These are phyloP conservation scores for Dryas drummondii DNA, from an alignment of 306 rosid genomes.

Conservation along the genomic window DNA sequence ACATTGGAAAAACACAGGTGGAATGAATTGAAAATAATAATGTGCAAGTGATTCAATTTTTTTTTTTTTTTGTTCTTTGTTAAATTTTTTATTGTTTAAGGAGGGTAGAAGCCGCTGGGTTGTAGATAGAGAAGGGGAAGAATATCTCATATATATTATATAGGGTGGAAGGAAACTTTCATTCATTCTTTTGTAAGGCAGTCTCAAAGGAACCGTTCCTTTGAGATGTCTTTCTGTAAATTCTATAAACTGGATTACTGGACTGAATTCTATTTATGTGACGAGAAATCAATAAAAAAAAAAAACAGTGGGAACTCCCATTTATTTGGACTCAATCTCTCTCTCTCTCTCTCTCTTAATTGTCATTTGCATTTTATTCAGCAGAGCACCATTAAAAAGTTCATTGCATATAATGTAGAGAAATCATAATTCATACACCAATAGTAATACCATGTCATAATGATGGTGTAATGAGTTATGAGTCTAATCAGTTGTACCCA, in stretches of 20 bases:
- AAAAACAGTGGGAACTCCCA: constrained; percentile 6
- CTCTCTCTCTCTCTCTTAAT: constrained; percentile 19
- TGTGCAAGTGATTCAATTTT: constrained; percentile 27
- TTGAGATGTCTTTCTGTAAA: constrained; percentile 44
- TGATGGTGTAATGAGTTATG: too few species aligned
- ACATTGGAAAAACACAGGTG: constrained; percentile 15
- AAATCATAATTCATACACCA: too few species aligned
- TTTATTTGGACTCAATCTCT: constrained; percentile 1
- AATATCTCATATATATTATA: constrained; percentile 11
- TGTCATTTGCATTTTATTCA: constrained; percentile 9
- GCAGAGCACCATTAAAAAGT: too few species aligned
- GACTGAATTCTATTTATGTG: constrained; percentile 42
- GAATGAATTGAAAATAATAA: constrained; percentile 15
- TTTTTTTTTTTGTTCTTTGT: constrained; percentile 16
- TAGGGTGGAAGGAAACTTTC: constrained; percentile 32
- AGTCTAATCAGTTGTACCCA: too few species aligned
- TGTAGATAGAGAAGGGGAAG: constrained; percentile 49
- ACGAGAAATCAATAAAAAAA: constrained; percentile 51
- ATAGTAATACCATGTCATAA: too few species aligned
- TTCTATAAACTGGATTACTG: constrained; percentile 12
- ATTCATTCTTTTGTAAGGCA: constrained; percentile 66
- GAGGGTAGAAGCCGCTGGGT: constrained; percentile 26
- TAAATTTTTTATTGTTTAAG: constrained; percentile 23
- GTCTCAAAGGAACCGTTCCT: constrained; percentile 43
- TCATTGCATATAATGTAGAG: too few species aligned